These are phyloP conservation scores for Lodderomyces beijingensis DNA, from an alignment of 1,139 yeast species.

Conservation along the genomic window DNA sequence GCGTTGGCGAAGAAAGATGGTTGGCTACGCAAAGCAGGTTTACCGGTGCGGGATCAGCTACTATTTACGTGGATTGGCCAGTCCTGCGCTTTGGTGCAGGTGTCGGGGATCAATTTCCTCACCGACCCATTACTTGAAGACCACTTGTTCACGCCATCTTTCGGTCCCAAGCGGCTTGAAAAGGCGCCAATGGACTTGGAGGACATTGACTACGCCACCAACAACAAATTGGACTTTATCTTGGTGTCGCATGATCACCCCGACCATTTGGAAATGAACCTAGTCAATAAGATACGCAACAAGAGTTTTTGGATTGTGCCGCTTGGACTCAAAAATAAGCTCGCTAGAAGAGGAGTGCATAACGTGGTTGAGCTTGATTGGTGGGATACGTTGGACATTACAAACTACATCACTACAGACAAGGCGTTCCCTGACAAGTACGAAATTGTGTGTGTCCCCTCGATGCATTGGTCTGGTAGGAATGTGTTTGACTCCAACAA, in stretches of 20 bases:
- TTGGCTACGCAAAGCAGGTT: slow-evolving; percentile 9
- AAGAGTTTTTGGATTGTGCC: slow-evolving; percentile 81
- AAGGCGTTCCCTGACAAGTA: slow-evolving; percentile 45
- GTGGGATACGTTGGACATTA: slow-evolving; percentile 72
- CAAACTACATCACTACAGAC: slow-evolving; percentile 22
- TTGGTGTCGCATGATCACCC: slow-evolving; percentile 94
- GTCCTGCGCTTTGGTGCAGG: slow-evolving; percentile 72
- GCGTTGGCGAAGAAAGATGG: slow-evolving; percentile 9
- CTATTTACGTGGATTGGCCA: slow-evolving; percentile 92
- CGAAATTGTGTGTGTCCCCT: slow-evolving; percentile 85
- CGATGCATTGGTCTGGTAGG: slow-evolving; percentile 98
- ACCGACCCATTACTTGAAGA: slow-evolving; percentile 84
- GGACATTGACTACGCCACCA: slow-evolving; percentile 53
- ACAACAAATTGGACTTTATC: slow-evolving; percentile 56
- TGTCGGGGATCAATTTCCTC: slow-evolving; percentile 67
- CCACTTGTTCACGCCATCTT: slow-evolving; percentile 52
- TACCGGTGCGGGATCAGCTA: slow-evolving; percentile 42
- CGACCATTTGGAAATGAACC: slow-evolving; percentile 74
- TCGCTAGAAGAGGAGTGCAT: slow-evolving; percentile 53
- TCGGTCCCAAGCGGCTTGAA: slow-evolving; percentile 81
- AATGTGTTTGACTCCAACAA: slow-evolving; percentile 70
- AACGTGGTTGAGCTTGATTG: slow-evolving; percentile 75
- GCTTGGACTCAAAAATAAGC: slow-evolving; percentile 59
- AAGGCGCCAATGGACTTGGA: slow-evolving; percentile 64
- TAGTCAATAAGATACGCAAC: slow-evolving; percentile 57